Conservation (phyloP, 2,329 filamentous ascomycete genomes). For the Fusarium protoensiforme region DNA sequence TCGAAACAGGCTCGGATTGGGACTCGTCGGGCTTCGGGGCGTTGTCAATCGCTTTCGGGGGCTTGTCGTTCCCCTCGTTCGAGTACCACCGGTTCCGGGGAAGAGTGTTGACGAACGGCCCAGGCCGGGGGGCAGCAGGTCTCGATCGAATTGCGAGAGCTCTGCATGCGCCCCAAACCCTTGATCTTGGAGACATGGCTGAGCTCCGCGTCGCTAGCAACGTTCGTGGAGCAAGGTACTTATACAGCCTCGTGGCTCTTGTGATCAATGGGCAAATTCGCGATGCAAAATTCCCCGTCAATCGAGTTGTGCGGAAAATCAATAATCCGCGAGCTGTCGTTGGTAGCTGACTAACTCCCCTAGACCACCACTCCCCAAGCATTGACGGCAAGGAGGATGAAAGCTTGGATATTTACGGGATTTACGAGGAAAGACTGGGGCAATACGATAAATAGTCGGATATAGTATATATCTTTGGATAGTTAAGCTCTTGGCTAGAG, state of each 20-base stretch:
- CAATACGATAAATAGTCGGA: not conserved
- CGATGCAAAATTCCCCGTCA: constrained; percentile 42
- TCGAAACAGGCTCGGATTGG: constrained; percentile 10
- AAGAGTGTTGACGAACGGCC: constrained; percentile 36
- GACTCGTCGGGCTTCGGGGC: constrained; percentile 16
- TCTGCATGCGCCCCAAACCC: constrained; percentile 50
- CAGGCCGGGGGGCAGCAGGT: constrained; percentile 38
- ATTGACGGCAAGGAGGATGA: not conserved
- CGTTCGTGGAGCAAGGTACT: constrained; percentile 39
- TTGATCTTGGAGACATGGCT: constrained; percentile 49
- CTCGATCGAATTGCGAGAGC: constrained; percentile 46
- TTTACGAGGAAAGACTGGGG: not conserved
- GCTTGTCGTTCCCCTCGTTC: constrained; percentile 45
- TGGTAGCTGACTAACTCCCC: constrained; percentile 33
- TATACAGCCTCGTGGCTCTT: constrained; percentile 38
- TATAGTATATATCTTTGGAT: not conserved
- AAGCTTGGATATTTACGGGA: not conserved
- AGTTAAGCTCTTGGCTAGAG: not conserved
- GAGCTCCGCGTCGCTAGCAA: constrained; percentile 43
- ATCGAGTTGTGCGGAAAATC: constrained; percentile 27
- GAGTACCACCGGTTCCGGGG: constrained; percentile 45
- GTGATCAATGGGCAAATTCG: constrained; percentile 36
- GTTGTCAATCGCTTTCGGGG: constrained; percentile 38
- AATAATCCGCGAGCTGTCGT: constrained; percentile 26
- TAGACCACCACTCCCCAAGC: not conserved